phyloP scores from a whole-genome alignment of 257 asterid species.

The Rehmannia glutinosa region DNA sequence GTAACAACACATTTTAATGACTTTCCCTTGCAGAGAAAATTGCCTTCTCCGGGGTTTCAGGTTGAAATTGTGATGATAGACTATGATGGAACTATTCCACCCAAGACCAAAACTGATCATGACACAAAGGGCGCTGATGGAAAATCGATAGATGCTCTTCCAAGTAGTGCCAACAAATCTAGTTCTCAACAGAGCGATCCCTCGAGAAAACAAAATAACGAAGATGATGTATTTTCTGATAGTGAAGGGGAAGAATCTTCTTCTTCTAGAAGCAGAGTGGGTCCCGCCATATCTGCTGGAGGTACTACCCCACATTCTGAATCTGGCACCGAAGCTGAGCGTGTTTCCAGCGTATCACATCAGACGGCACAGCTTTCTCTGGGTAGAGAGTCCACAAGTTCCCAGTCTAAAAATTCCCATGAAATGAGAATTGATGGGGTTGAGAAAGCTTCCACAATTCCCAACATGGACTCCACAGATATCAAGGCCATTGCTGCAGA shows the following conservation, averaged over 20 bases:
- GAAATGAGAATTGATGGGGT: constrained; percentile 39
- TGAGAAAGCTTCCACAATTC: constrained; percentile 33
- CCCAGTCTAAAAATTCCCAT: constrained; percentile 25
- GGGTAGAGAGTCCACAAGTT: constrained; percentile 26
- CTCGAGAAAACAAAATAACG: constrained; percentile 38
- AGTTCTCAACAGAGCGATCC: constrained; percentile 31
- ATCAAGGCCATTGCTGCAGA: constrained; percentile 97
- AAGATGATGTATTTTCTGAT: constrained; percentile 87
- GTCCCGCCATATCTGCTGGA: constrained; percentile 23
- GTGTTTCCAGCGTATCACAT: constrained; percentile 32
- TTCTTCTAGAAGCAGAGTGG: constrained; percentile 31
- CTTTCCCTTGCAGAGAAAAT: constrained; percentile 63
- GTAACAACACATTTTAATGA: constrained; percentile 2
- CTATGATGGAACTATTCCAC: constrained; percentile 53
- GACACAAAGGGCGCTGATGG: constrained; percentile 32
- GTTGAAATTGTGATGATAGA: constrained; percentile 91
- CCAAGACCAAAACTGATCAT: constrained; percentile 33
- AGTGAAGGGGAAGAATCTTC: constrained; percentile 72
- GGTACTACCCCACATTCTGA: constrained; percentile 33
- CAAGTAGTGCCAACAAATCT: constrained; percentile 38
- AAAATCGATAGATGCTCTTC: constrained; percentile 29
- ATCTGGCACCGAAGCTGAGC: constrained; percentile 30
- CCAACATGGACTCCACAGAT: constrained; percentile 63
- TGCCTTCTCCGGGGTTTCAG: constrained; percentile 94
- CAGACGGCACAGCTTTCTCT: constrained; percentile 52